Base-by-base conservation (phyloP, 2,329 filamentous ascomycete genomes). In the Nemania serpens region DNA sequence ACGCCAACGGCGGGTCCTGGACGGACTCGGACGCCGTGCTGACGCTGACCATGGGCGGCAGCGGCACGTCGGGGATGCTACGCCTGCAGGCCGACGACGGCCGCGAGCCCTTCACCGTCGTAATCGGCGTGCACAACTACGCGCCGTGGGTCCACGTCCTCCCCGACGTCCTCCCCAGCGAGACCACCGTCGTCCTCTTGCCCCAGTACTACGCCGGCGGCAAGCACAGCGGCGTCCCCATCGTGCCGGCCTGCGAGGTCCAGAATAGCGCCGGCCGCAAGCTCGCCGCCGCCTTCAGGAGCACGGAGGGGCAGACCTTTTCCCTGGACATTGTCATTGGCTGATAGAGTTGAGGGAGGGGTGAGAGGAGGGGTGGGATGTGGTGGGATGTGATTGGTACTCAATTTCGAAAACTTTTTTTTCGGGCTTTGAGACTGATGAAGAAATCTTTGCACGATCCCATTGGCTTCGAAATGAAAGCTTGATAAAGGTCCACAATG, bases 121-220 rank as follows among this genome's bases (percentile, higher is more conserved):
- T 29, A 5, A 13, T 53, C 4, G 55, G 55, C 15, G 49, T 58
- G 13, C 55, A 58, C 49, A 58, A 53, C 42, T 58, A 42, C n/a
- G 33, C 33, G 5, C 55, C 55, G 2, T 58, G 55, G 55, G 55
- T 58, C 4, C 55, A 58, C 25, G 41, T 53, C 25, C 41, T 53
- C 25, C 2, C 55, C 11, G 49, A 58, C 17, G 42, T 58, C 10
- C 20, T 34, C 1, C n/a, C 41, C 3, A 46, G 34, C 36, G 55
- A 52, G 42, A 58, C 55, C 2, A 20, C 41, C 1, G 33, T 42
- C 17, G 42, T 25, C 17, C 48, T 58, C n/a, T 22, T 58, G 48
- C 55, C 55, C 12, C 41, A 58, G 15, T 58, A 58, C 42, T 58
- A 58, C 29, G 29, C 46, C 20, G 55, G 49, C 36, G 55, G 55